Evolutionary conservation across 495 filamentous ascomycete species (phyloP).

Genomic region (Penicillium paradoxum): DNA sequence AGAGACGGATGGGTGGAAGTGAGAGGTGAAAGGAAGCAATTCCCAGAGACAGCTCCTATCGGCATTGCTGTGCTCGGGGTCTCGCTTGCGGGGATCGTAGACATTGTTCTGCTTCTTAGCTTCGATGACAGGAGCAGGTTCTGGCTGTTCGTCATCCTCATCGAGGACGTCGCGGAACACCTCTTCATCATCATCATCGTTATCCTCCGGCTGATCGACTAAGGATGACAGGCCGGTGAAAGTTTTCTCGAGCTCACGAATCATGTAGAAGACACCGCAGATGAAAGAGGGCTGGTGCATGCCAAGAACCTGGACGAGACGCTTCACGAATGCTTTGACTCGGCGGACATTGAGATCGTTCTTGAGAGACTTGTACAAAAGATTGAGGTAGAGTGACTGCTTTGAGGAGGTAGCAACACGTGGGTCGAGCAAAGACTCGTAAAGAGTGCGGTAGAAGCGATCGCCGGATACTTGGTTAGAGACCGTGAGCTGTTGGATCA

Average conservation of each 20-base stretch:
- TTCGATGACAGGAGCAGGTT: conserved; percentile 15
- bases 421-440: conserved; percentile 89
- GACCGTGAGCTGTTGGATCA: conserved; percentile 86
- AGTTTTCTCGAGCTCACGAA: conserved; percentile 70
- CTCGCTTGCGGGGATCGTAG: conserved; percentile 86
- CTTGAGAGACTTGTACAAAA: conserved; percentile 82
- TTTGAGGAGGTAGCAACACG: conserved; percentile 86
- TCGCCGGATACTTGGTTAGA: conserved; percentile 75
- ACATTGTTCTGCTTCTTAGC: conserved; percentile 26
- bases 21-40: conserved; percentile 67
- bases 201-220: conserved; percentile 66
- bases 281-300: conserved; percentile 91
- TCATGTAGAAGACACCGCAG: conserved; percentile 80
- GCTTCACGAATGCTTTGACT: conserved; percentile 91
- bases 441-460: conserved; percentile 89
- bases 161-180: conserved; percentile 66
- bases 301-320: conserved; percentile 77
- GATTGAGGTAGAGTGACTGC: conserved; percentile 89
- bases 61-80: conserved; percentile 87
- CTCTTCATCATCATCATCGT: conserved; percentile 64
- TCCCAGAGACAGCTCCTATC: conserved; percentile 92
- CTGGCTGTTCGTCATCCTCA: conserved; percentile 38
- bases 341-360: conserved; percentile 79
- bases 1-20: conserved; percentile 96
- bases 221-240: conserved; percentile 72